A percentile compares a stretch with the other conserved stretches of the same genome.
Conservation (phyloP, 176 grass and related monocot species). For the Tillandsia leiboldiana region DNA sequence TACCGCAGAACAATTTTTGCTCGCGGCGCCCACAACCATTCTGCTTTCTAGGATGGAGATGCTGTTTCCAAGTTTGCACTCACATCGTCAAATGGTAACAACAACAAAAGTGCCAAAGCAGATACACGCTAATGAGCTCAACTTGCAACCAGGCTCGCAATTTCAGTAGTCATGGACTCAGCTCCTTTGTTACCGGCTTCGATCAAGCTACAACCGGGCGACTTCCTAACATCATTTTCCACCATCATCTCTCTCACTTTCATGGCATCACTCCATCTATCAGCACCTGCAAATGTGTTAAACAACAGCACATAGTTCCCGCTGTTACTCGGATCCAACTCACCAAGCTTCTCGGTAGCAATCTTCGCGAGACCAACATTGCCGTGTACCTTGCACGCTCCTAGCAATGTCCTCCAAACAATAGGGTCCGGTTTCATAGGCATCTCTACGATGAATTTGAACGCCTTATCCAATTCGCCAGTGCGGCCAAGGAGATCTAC, state of each 20-base stretch:
- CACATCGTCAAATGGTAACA: no score
- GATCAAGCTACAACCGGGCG: slow-evolving; percentile 29
- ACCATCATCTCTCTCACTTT: slow-evolving; percentile 24
- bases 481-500: slow-evolving; percentile 35
- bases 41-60: no score
- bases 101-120: no score
- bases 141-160: not conserved
- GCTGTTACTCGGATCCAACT: slow-evolving; percentile 29
- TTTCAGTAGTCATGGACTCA: not conserved
- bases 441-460: slow-evolving; percentile 33
- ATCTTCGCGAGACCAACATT: slow-evolving; percentile 34
- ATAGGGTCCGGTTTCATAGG: slow-evolving; percentile 27
- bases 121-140: not conserved
- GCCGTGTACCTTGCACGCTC: slow-evolving; percentile 27
- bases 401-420: slow-evolving; percentile 44
- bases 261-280: slow-evolving; percentile 31
- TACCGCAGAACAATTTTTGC: no score
- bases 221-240: slow-evolving; percentile 24
- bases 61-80: no score
- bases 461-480: slow-evolving; percentile 25
- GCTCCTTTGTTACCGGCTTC: not conserved
- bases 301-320: slow-evolving; percentile 27
- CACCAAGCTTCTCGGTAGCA: slow-evolving; percentile 26
- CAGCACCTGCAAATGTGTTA: slow-evolving; percentile 33
- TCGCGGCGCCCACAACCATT: no score